phyloP scores from a whole-genome alignment of 345 rosid species.

The Corchorus capsularis region DNA sequence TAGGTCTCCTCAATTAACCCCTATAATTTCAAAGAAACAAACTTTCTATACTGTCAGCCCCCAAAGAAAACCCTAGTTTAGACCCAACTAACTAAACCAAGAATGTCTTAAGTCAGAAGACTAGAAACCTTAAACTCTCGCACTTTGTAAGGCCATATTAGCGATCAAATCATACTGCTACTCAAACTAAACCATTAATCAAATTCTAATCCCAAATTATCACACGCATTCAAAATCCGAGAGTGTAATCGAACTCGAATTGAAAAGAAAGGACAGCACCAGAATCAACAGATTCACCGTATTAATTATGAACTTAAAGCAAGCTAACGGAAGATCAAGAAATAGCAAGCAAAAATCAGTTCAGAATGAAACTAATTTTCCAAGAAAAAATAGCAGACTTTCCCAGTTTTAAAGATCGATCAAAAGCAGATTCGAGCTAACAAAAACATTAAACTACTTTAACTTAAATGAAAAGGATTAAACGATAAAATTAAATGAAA shows the following conservation, averaged over 20 bases:
- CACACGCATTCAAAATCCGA: conserved; percentile 22
- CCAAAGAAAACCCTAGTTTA: conserved; percentile 33
- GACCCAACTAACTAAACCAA: neutral
- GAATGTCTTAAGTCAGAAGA: neutral
- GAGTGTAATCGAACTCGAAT: conserved; percentile 17
- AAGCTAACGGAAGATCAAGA: conserved; percentile 33
- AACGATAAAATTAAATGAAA: neutral
- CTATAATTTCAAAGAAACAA: neutral
- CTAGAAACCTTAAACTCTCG: conserved; percentile 16
- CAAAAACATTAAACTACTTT: neutral
- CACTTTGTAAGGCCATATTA: conserved; percentile 1
- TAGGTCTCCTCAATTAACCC: neutral
- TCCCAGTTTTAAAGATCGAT: conserved; percentile 30
- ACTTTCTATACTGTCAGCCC: neutral
- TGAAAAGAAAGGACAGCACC: conserved; percentile 17
- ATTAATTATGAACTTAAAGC: conserved; percentile 19
- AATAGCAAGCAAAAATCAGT: neutral
- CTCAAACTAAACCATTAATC: conserved; percentile 14
- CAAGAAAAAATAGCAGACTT: conserved; percentile 13
- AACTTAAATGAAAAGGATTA: neutral
- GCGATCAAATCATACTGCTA: neutral
- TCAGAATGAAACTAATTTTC: neutral
- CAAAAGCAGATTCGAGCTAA: conserved; percentile 12
- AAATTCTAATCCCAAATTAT: conserved; percentile 21
- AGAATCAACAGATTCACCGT: conserved; percentile 12